A percentile compares a stretch with the other conserved stretches of the same genome.
These are phyloP conservation scores for Balakata baccata DNA, from an alignment of 345 rosid genomes.

Conservation along the genomic window DNA sequence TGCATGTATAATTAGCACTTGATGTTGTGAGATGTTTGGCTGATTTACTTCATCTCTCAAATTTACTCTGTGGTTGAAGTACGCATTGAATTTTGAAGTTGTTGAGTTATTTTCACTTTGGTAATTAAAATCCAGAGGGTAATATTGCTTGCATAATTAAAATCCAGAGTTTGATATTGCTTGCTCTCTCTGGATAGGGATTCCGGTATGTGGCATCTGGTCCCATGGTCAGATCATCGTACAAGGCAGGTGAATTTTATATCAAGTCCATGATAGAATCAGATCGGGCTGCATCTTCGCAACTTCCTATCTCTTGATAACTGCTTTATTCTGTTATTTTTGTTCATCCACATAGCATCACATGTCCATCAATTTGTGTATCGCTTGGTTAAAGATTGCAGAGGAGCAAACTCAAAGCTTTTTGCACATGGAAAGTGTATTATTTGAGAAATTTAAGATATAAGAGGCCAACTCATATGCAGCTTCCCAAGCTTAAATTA, in stretches of 20 bases:
- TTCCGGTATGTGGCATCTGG: conserved; percentile 98
- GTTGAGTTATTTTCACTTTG: neutral
- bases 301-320: conserved; percentile 24
- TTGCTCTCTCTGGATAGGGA: conserved; percentile 54
- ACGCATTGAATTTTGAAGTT: neutral
- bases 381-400: neutral
- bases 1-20: neutral
- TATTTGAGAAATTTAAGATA: neutral
- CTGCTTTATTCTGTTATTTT: neutral
- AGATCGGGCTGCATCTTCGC: conserved; percentile 65
- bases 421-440: neutral
- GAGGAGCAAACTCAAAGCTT: neutral
- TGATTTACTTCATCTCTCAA: neutral
- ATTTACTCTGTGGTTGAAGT: neutral
- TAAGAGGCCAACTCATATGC: neutral
- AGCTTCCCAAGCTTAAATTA: conserved; percentile 6
- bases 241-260: conserved; percentile 98
- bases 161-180: neutral
- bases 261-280: conserved; percentile 95
- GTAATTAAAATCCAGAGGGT: neutral
- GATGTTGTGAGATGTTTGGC: neutral
- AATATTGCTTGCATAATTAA: neutral
- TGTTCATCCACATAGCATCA: neutral
- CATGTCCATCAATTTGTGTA: conserved; percentile 7
- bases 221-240: conserved; percentile 98